Conservation (phyloP, 2,329 filamentous ascomycete species). For the Sporothrix brasiliensis region DNA sequence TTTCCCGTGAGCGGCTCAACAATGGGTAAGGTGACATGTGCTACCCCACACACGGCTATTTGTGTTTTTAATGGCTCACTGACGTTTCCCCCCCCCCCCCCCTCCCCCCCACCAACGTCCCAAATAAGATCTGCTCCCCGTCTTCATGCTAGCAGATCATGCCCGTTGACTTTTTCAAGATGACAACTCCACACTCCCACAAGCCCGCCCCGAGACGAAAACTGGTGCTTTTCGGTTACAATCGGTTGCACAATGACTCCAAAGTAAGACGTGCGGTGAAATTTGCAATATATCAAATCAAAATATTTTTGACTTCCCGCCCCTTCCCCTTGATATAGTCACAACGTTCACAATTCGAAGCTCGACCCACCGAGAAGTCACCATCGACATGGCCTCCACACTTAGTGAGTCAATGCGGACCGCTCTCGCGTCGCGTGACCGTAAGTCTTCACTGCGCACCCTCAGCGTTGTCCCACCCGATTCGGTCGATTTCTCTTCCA, state of each 20-base stretch:
- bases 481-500: slow-evolving; percentile 70
- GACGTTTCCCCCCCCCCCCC: too few relatives aligned
- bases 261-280: neutral
- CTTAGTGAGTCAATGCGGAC: neutral
- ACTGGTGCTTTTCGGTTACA: slow-evolving; percentile 1
- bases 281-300: too few relatives aligned
- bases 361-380: neutral
- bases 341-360: too few relatives aligned
- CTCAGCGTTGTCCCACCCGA: neutral
- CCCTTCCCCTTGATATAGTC: neutral
- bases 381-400: neutral
- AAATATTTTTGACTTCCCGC: neutral
- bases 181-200: neutral
- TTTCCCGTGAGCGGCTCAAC: neutral
- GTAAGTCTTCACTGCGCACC: slow-evolving; percentile 24
- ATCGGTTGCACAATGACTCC: neutral
- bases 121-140: too few relatives aligned
- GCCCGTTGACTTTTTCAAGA: neutral
- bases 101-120: too few relatives aligned
- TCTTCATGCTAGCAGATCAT: too few relatives aligned
- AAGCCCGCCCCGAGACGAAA: neutral
- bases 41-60: neutral
- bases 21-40: too few relatives aligned
- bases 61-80: neutral
- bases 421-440: neutral